phyloP scores from a whole-genome alignment of 805 yeast species.

The Yamadazyma tumulicola region DNA sequence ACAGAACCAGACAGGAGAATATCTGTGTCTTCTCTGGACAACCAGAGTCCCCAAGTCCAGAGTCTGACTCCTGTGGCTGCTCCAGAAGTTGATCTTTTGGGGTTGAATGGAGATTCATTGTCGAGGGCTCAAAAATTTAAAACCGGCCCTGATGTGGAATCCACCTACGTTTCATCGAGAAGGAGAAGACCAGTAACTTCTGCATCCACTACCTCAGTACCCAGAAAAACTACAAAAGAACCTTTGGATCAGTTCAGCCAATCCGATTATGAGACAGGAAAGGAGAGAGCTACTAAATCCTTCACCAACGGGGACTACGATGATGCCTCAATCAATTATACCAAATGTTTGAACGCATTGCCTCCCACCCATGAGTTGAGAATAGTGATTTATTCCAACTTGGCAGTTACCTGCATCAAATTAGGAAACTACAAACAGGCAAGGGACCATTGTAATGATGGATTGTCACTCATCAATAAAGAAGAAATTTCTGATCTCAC shows the following conservation, averaged over 20 bases:
- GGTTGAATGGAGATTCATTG: slow-evolving; percentile 14
- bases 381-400: slow-evolving; percentile 70
- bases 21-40: background rate
- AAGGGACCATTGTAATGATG: slow-evolving; percentile 44
- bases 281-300: slow-evolving; percentile 55
- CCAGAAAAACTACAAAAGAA: slow-evolving; percentile 11
- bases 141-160: slow-evolving; percentile 14
- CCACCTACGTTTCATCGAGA: slow-evolving; percentile 21
- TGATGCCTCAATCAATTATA: slow-evolving; percentile 58
- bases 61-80: slow-evolving; percentile 3
- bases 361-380: slow-evolving; percentile 65
- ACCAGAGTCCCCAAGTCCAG: background rate
- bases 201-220: background rate
- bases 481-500: slow-evolving; percentile 20
- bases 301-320: slow-evolving; percentile 83
- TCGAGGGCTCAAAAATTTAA: slow-evolving; percentile 25
- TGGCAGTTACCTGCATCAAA: slow-evolving; percentile 59
- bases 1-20: background rate
- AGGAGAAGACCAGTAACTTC: slow-evolving; percentile 15
- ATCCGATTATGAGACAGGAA: slow-evolving; percentile 45
- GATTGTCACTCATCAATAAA: slow-evolving; percentile 33
- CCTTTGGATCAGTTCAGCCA: slow-evolving; percentile 38
- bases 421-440: slow-evolving; percentile 66
- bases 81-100: slow-evolving; percentile 24
- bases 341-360: slow-evolving; percentile 44